Evolutionary conservation across 495 filamentous ascomycete genomes (phyloP).

Genomic region (Trichoderma reesei): DNA sequence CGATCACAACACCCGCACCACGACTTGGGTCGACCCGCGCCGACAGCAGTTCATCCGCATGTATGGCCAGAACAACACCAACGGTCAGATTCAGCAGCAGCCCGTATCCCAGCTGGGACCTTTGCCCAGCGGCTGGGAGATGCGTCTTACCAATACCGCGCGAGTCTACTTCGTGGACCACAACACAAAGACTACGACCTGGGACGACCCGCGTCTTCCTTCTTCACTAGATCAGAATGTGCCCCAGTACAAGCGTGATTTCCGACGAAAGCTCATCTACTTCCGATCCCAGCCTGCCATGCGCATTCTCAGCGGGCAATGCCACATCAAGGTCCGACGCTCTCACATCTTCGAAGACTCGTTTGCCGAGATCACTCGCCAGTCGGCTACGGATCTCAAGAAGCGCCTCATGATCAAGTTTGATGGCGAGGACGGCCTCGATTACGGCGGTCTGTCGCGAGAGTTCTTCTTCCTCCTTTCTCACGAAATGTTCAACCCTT

Average conservation of each 20-base stretch:
- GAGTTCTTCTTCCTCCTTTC: constrained; percentile 99
- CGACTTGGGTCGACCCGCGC: constrained; percentile 98
- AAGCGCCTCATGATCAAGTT: constrained; percentile 99
- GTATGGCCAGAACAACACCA: constrained; percentile 72
- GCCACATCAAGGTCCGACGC: constrained; percentile 93
- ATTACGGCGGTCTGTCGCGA: constrained; percentile 96
- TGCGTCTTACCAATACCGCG: constrained; percentile 96
- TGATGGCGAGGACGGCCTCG: constrained; percentile 93
- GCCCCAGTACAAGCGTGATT: constrained; percentile 98
- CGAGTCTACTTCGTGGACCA: constrained; percentile 98
- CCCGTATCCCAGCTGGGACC: constrained; percentile 97
- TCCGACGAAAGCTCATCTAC: constrained; percentile 94
- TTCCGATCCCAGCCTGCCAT: constrained; percentile 97
- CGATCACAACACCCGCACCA: constrained; percentile 98
- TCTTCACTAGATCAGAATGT: constrained; percentile 97
- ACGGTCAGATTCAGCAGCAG: constrained; percentile 90
- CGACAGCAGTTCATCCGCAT: constrained; percentile 97
- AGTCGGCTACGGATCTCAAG: constrained; percentile 92
- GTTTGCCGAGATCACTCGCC: constrained; percentile 95
- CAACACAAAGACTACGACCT: constrained; percentile 99
- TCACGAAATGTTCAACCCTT: constrained; percentile 99
- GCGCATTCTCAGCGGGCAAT: constrained; percentile 90
- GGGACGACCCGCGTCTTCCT: constrained; percentile 92
- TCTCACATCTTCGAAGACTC: constrained; percentile 98
- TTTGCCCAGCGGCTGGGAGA: constrained; percentile 96